Percentiles rank a stretch among this genome's conserved stretches.
Evolutionary conservation across 108 stramenopile species (phyloP).

Genomic region (Seminavis robusta): DNA sequence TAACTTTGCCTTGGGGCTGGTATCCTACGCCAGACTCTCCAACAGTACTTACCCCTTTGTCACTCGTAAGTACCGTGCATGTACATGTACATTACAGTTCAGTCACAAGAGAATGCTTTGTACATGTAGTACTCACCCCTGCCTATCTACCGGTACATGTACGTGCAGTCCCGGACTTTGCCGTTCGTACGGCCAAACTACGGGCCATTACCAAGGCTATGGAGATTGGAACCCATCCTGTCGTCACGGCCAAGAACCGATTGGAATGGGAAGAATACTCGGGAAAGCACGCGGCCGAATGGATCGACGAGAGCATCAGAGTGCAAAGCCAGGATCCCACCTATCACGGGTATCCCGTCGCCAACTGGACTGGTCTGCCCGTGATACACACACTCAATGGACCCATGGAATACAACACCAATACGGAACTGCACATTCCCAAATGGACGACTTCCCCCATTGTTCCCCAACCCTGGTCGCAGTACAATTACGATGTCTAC

Average conservation of each 20-base stretch:
- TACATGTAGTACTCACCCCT: no score
- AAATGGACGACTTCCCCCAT: constrained; percentile 20
- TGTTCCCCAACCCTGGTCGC: constrained; percentile 47
- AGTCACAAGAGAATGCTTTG: no score
- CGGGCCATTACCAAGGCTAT: constrained; percentile 17
- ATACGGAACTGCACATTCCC: constrained; percentile 18
- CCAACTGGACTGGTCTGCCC: neutral
- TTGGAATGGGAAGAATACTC: constrained; percentile 38
- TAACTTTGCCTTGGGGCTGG: constrained; percentile 26
- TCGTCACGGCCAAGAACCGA: constrained; percentile 5
- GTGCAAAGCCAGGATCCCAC: constrained; percentile 8
- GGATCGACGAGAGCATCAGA: constrained; percentile 21
- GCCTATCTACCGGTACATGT: no score
- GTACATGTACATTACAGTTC: no score
- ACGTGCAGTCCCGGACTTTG: constrained; percentile 41
- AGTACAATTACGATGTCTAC: no score
- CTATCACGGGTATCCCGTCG: neutral
- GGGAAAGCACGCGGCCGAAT: constrained; percentile 7
- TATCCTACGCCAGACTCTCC: constrained; percentile 1
- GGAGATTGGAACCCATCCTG: constrained; percentile 27
- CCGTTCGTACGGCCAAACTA: constrained; percentile 19
- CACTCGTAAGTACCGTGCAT: no score
- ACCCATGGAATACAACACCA: constrained; percentile 16
- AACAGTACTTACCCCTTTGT: constrained; percentile 39
- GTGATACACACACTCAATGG: constrained; percentile 30